A percentile compares a stretch with the other conserved stretches of the same genome.
phyloP scores from a whole-genome alignment of 345 rosid species.

The Citrus australasica region DNA sequence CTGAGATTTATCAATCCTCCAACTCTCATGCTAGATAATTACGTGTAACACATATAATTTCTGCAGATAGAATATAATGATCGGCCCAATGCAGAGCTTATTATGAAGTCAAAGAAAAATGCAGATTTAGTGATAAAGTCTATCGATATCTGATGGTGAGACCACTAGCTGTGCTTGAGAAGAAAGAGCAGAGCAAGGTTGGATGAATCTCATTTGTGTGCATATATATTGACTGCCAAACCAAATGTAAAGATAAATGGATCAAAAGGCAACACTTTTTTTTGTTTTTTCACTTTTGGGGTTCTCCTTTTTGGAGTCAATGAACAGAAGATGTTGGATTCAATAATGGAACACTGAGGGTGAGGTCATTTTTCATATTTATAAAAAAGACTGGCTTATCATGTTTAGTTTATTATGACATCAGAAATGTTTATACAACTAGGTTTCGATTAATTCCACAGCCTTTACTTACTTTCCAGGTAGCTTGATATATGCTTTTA shows the following conservation, averaged over 20 bases:
- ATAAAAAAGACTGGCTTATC: background rate
- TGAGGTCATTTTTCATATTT: background rate
- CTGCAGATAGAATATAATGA: slow-evolving; percentile 81
- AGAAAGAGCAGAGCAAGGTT: background rate
- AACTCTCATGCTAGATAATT: background rate
- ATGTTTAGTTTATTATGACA: background rate
- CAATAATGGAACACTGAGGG: background rate
- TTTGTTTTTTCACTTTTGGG: background rate
- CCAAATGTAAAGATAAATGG: background rate
- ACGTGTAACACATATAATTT: background rate
- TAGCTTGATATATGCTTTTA: background rate
- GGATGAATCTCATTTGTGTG: background rate
- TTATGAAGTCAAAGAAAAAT: slow-evolving; percentile 63
- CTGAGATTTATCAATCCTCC: background rate
- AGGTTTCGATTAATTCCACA: background rate
- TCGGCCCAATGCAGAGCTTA: slow-evolving; percentile 79
- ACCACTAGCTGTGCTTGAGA: background rate
- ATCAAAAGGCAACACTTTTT: background rate
- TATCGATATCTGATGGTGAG: slow-evolving; percentile 29
- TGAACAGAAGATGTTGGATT: background rate
- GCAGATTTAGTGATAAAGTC: slow-evolving; percentile 69
- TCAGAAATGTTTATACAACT: background rate
- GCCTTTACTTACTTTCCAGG: background rate
- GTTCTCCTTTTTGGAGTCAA: background rate
- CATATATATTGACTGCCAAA: background rate